Conservation (phyloP, 768 basidiomycete species). For the Mycena belliarum region DNA sequence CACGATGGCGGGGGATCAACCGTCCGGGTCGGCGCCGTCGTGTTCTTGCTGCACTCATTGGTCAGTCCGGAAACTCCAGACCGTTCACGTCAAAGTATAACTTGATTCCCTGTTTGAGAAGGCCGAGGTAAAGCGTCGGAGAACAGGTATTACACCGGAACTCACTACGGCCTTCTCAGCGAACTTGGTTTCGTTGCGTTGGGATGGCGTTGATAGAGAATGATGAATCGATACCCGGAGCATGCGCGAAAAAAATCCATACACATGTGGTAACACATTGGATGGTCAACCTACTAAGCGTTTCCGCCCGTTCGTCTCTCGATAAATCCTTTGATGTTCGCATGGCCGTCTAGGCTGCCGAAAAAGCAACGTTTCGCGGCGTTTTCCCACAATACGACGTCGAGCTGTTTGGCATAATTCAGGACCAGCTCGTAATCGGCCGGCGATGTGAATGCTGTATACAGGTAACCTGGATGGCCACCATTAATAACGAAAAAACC, state of each 20-base stretch:
- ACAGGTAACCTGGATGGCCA: constrained; percentile 69
- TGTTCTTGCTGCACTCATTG: constrained; percentile 11
- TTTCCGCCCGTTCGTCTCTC: constrained; percentile 60
- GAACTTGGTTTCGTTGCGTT: background rate
- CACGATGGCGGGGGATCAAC: constrained; percentile 14
- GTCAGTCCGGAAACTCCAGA: constrained; percentile 7
- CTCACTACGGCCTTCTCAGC: background rate
- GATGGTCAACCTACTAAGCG: constrained; percentile 22
- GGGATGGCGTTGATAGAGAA: too few species aligned
- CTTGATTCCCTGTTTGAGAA: constrained; percentile 5
- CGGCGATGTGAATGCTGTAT: constrained; percentile 83
- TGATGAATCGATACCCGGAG: background rate
- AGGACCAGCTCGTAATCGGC: constrained; percentile 87
- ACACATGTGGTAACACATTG: background rate
- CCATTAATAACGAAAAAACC: constrained; percentile 25
- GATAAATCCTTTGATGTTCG: constrained; percentile 78
- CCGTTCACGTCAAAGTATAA: constrained; percentile 20
- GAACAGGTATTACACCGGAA: constrained; percentile 17
- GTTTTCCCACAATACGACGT: constrained; percentile 85
- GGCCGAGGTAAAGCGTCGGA: constrained; percentile 19
- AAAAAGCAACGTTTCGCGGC: constrained; percentile 76
- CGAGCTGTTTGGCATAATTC: constrained; percentile 81
- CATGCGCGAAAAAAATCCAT: background rate
- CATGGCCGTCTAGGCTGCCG: constrained; percentile 74
- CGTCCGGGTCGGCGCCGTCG: constrained; percentile 9